Percentiles rank a stretch among this genome's conserved stretches.
phyloP scores from a whole-genome alignment of 2,329 filamentous ascomycete species.

The Phyllosticta ampelicida region DNA sequence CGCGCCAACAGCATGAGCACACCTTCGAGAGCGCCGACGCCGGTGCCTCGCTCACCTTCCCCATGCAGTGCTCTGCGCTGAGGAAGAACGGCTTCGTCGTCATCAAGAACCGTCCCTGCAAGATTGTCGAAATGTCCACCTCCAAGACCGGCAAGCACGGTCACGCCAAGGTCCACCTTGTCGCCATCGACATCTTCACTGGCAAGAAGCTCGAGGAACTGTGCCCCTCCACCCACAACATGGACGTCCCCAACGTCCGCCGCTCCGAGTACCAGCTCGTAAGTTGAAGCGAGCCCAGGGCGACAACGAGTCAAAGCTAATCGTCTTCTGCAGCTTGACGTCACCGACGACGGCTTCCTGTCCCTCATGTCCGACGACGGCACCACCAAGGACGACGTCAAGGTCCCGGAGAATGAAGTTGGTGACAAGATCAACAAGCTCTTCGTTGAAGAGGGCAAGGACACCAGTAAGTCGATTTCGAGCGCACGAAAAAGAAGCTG shows the following conservation, averaged over 20 bases:
- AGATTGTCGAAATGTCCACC: slow-evolving; percentile 99
- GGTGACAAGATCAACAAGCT: slow-evolving; percentile 77
- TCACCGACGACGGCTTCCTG: slow-evolving; percentile 89
- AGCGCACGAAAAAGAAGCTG: background rate
- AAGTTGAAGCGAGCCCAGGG: slow-evolving; percentile 37
- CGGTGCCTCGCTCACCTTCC: slow-evolving; percentile 86
- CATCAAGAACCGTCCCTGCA: slow-evolving; percentile 98
- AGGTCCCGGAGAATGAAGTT: slow-evolving; percentile 79
- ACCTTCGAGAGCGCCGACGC: slow-evolving; percentile 92
- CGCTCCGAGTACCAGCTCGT: slow-evolving; percentile 92
- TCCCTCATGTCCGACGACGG: slow-evolving; percentile 85
- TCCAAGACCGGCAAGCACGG: slow-evolving; percentile 99
- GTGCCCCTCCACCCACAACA: slow-evolving; percentile 92
- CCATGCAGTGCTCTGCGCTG: slow-evolving; percentile 99
- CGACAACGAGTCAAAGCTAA: slow-evolving; percentile 5
- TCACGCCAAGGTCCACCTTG: slow-evolving; percentile 99
- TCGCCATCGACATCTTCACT: slow-evolving; percentile 98
- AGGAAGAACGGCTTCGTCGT: slow-evolving; percentile 98
- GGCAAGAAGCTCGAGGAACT: slow-evolving; percentile 99
- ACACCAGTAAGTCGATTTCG: slow-evolving; percentile 64
- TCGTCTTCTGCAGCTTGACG: slow-evolving; percentile 61
- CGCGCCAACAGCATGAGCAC: slow-evolving; percentile 42
- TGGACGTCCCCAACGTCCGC: slow-evolving; percentile 91
- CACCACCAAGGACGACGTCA: slow-evolving; percentile 88
- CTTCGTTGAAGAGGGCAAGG: slow-evolving; percentile 76